Evolutionary conservation across 1,284 basidiomycete species (phyloP), one percentile per base, ranked within the genome.

Genomic region (Irpex sp.): DNA sequence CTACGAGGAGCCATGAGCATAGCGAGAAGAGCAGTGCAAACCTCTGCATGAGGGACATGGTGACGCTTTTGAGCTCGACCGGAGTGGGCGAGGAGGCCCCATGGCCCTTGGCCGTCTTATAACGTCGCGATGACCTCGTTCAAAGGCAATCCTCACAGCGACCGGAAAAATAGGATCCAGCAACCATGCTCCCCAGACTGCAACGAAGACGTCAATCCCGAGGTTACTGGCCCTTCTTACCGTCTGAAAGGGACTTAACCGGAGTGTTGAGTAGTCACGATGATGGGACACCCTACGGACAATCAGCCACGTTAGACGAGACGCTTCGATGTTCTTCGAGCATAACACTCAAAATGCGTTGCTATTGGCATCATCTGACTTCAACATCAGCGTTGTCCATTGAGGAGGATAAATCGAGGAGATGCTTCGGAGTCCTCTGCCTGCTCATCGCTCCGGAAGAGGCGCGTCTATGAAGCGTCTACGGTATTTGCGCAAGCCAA

Each of bases 391-490:
- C 31, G 13, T 17, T 56, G 54, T 17, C 34, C 31, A 17, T 56
- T 56, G 54, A 36, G 19, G 56, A 70, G 72, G 72, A 73, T 60
- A 71, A 73, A 72, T 64, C 59, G 51, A 70, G 72, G 72, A 64
- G 64, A 70, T 69, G 71, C 62, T 64, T 73, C 73, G 73, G 72
- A 68, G 51, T 52, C 49, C 9, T 17, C 17, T 52, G 49, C 38
- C 54, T 17, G 31, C 8, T 31, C 54, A 7, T 59, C 54, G 11
- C 34, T 52, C 49, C n/a, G 37, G 52, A 6, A 31, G 57, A 52
- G 19, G 31, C 31, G 31, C 31, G 31, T 34, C 31, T 34, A 34
- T 6, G 15, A 47, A 59, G 65, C 64, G 63, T 66, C 68, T 52
- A 59, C n/a, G 47, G 26, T 55, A 26, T 67, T 70, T 67, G 70